phyloP scores from a whole-genome alignment of 2,329 filamentous ascomycete genomes.

The Ascochyta pisi region DNA sequence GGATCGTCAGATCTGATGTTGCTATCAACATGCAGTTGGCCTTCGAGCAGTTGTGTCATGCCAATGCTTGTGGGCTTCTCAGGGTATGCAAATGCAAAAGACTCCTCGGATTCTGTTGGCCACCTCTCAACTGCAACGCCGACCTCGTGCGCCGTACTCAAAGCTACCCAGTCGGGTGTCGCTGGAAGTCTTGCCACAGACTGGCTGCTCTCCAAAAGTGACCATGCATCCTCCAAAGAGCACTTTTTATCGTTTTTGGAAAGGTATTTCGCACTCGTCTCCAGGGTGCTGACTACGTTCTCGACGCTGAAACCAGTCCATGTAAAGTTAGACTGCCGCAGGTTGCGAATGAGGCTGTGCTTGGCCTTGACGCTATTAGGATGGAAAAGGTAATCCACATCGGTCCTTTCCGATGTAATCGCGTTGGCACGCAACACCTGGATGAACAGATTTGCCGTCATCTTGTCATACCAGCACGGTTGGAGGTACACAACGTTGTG shows the following conservation, averaged over 20 bases:
- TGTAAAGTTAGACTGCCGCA: conserved; percentile 86
- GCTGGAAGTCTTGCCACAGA: conserved; percentile 66
- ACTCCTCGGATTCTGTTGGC: conserved; percentile 63
- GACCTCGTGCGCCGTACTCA: conserved; percentile 77
- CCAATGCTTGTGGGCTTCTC: conserved; percentile 63
- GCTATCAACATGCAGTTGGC: conserved; percentile 61
- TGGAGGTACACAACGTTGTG: conserved; percentile 77
- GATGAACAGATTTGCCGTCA: conserved; percentile 84
- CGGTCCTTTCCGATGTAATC: conserved; percentile 83
- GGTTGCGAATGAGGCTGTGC: conserved; percentile 73
- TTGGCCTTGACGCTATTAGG: conserved; percentile 72
- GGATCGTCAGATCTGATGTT: conserved; percentile 36
- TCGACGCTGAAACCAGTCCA: conserved; percentile 75
- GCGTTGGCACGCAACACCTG: conserved; percentile 86
- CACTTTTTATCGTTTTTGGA: conserved; percentile 66
- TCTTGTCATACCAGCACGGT: conserved; percentile 82
- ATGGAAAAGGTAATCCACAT: conserved; percentile 90
- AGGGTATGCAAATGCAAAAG: conserved; percentile 69
- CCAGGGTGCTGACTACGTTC: conserved; percentile 69
- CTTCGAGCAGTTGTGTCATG: conserved; percentile 62
- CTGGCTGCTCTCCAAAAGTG: conserved; percentile 70
- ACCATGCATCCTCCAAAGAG: conserved; percentile 63
- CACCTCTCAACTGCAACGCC: conserved; percentile 75
- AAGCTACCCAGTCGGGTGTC: conserved; percentile 69
- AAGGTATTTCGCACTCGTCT: conserved; percentile 73